Percentiles rank a stretch among this genome's conserved stretches.
These are phyloP conservation scores for Rhinocladiella similis DNA, from an alignment of 2,329 filamentous ascomycete species.

Conservation along the genomic window DNA sequence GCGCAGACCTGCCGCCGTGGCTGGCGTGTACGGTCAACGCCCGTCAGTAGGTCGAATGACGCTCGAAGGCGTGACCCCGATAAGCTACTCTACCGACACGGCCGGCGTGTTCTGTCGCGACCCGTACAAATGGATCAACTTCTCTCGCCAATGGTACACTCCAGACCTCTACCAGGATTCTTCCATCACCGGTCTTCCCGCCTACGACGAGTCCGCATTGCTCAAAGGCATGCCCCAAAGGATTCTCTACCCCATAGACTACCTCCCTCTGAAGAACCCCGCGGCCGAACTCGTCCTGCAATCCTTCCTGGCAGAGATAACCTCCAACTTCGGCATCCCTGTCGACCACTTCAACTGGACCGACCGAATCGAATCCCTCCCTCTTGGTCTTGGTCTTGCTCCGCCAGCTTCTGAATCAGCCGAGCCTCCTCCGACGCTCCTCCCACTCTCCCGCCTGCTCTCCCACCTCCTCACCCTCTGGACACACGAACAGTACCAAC, in stretches of 20 bases:
- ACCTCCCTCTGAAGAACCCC: conserved; percentile 6
- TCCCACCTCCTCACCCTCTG: not conserved
- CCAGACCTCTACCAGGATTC: conserved; percentile 4
- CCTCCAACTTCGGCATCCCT: not conserved
- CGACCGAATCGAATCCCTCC: conserved; percentile 4
- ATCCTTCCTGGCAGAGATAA: conserved; percentile 2
- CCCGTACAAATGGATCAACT: conserved; percentile 24
- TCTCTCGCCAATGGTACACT: conserved; percentile 10
- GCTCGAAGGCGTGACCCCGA: conserved; percentile 45
- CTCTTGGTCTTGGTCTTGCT: not conserved
- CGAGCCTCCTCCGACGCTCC: not conserved
- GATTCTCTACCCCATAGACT: conserved; percentile 8
- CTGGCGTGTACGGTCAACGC: conserved; percentile 46
- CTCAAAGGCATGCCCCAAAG: conserved; percentile 1
- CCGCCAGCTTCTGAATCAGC: not conserved
- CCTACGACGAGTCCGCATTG: not conserved
- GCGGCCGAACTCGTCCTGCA: conserved; percentile 2
- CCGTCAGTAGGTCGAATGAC: conserved; percentile 43
- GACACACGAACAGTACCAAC: not conserved
- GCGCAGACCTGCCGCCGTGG: conserved; percentile 44
- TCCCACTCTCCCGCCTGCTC: not conserved
- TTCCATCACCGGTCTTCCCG: conserved; percentile 1
- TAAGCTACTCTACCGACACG: conserved; percentile 47
- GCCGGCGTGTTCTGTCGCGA: conserved; percentile 44
- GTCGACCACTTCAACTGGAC: conserved; percentile 17